Evolutionary conservation across 2,329 filamentous ascomycete species (phyloP).

Genomic region (Dothidotthia symphoricarpi): DNA sequence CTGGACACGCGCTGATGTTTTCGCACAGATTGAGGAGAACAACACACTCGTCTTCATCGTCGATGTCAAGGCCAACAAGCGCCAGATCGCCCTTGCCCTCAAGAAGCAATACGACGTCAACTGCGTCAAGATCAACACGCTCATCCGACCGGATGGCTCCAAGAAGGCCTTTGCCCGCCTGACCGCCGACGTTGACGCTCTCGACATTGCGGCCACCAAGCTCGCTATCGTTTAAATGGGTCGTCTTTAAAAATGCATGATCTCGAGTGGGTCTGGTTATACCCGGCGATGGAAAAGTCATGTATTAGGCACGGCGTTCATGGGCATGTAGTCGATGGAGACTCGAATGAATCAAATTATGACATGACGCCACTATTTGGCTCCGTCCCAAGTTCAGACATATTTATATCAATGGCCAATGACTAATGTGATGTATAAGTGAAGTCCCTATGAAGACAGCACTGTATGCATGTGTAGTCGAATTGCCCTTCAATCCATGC

Average conservation of each 20-base stretch:
- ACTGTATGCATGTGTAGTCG: too few relatives aligned
- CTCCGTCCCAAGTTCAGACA: slow-evolving; percentile 4
- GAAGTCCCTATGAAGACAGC: too few relatives aligned
- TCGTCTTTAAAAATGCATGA: slow-evolving; percentile 21
- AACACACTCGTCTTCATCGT: slow-evolving; percentile 99
- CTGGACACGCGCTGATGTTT: neutral
- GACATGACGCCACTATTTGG: slow-evolving; percentile 27
- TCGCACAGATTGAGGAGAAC: slow-evolving; percentile 86
- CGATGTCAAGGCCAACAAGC: slow-evolving; percentile 91
- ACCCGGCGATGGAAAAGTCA: slow-evolving; percentile 37
- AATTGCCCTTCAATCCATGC: too few relatives aligned
- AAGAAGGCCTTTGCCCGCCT: slow-evolving; percentile 99
- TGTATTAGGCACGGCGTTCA: slow-evolving; percentile 40
- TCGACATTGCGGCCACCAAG: slow-evolving; percentile 99
- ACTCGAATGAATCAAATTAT: slow-evolving; percentile 40
- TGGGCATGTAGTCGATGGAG: slow-evolving; percentile 39
- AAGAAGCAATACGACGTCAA: slow-evolving; percentile 99
- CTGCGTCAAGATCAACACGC: slow-evolving; percentile 98
- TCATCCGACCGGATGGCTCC: slow-evolving; percentile 93
- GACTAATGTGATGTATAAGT: too few relatives aligned
- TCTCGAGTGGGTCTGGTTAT: slow-evolving; percentile 32
- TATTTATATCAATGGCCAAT: too few relatives aligned
- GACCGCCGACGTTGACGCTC: slow-evolving; percentile 93
- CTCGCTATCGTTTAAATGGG: slow-evolving; percentile 84
- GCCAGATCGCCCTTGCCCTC: slow-evolving; percentile 95